Evolutionary conservation across 2,329 filamentous ascomycete species (phyloP).

Genomic region (Sporothrix sp.): DNA sequence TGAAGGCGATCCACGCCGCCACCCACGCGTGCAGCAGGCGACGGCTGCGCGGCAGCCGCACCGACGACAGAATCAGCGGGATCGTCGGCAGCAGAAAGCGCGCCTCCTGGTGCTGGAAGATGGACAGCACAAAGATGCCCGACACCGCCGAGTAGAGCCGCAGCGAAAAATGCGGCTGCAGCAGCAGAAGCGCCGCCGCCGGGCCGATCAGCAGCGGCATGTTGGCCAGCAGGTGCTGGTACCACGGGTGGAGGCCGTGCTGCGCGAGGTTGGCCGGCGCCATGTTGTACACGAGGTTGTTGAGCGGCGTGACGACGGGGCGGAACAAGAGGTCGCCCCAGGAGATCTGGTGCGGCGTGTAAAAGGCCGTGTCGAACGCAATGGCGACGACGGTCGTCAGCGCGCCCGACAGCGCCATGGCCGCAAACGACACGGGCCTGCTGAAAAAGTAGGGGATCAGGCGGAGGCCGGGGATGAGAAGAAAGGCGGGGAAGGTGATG

Average conservation of each 20-base stretch:
- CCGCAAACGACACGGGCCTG: slow-evolving; percentile 51
- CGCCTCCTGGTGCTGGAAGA: slow-evolving; percentile 72
- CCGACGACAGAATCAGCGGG: slow-evolving; percentile 65
- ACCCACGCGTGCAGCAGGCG: slow-evolving; percentile 45
- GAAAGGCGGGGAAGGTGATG: slow-evolving; percentile 91
- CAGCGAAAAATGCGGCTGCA: slow-evolving; percentile 46
- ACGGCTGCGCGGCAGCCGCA: slow-evolving; percentile 52
- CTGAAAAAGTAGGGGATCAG: slow-evolving; percentile 71
- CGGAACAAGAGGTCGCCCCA: slow-evolving; percentile 53
- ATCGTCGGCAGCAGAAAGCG: slow-evolving; percentile 68
- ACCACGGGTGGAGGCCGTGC: slow-evolving; percentile 70
- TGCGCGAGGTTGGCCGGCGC: slow-evolving; percentile 58
- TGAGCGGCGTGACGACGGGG: slow-evolving; percentile 66
- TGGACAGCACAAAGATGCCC: slow-evolving; percentile 58
- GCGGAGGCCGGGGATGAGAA: slow-evolving; percentile 72
- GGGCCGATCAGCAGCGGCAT: slow-evolving; percentile 64
- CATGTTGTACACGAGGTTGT: slow-evolving; percentile 70
- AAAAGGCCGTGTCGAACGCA: slow-evolving; percentile 77
- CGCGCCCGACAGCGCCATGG: slow-evolving; percentile 54
- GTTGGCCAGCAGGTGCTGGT: slow-evolving; percentile 65
- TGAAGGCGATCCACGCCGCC: slow-evolving; percentile 58
- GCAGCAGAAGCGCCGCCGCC: slow-evolving; percentile 51
- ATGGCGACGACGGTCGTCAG: slow-evolving; percentile 64
- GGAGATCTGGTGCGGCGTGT: slow-evolving; percentile 52
- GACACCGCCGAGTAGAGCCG: slow-evolving; percentile 65